Evolutionary conservation across 192 early-diverging fungal species (phyloP).

Genomic region (Backusella sp.): DNA sequence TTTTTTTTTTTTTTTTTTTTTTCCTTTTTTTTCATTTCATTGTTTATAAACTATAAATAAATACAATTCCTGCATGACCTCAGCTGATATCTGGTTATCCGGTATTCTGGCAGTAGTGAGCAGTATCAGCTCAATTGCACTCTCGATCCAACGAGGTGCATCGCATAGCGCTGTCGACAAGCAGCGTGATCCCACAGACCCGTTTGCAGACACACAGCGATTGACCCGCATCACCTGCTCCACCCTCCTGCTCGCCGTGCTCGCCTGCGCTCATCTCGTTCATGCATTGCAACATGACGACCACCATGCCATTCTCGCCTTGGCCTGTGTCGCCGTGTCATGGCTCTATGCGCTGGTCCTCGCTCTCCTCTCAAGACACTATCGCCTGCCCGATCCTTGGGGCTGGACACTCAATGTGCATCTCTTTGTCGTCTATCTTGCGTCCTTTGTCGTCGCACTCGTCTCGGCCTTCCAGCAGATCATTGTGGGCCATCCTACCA

Average conservation of each 20-base stretch:
- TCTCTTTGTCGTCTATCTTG: constrained; percentile 16
- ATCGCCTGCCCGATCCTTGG: constrained; percentile 22
- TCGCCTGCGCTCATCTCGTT: neutral
- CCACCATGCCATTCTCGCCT: neutral
- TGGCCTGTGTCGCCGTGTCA: neutral
- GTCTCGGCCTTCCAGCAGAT: neutral
- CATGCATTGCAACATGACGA: neutral
- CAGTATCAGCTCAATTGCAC: neutral
- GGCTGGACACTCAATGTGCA: constrained; percentile 37
- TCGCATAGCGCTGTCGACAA: neutral
- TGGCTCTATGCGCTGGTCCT: constrained; percentile 28
- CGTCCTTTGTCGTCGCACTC: neutral
- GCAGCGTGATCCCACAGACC: neutral
- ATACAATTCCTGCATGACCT: neutral
- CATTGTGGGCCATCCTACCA: neutral
- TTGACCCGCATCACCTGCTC: constrained; percentile 1
- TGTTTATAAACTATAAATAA: neutral
- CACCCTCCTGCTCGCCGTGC: neutral
- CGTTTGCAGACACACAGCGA: neutral
- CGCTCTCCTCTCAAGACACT: constrained; percentile 9
- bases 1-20: neutral
- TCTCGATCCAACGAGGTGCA: neutral
- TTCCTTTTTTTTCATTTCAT: neutral
- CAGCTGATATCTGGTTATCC: neutral
- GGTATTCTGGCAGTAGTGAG: neutral